A percentile compares a stretch with the other conserved stretches of the same genome.
Evolutionary conservation across 2,329 filamentous ascomycete species (phyloP).

Genomic region (Trichothecium roseum): DNA sequence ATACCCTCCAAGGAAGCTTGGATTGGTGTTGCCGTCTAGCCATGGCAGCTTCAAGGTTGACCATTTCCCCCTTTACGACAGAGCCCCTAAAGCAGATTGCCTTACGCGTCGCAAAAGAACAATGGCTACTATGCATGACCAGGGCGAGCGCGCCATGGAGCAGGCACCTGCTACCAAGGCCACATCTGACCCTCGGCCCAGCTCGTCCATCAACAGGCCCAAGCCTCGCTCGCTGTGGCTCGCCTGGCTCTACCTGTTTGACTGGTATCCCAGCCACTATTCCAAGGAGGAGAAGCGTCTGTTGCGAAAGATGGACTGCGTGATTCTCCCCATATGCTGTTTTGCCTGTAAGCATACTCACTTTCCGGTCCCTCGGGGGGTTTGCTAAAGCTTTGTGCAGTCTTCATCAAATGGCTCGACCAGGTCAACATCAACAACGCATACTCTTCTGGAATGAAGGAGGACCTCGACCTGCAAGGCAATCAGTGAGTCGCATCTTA

Average conservation of each 20-base stretch:
- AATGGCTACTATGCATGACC: too few species aligned
- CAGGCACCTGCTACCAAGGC: too few species aligned
- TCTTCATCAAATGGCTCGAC: conserved; percentile 28
- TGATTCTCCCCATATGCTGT: conserved; percentile 23
- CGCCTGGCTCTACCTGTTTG: conserved; percentile 16
- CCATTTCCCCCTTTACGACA: too few species aligned
- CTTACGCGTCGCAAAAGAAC: too few species aligned
- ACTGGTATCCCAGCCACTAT: conserved; percentile 22
- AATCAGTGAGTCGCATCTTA: conserved; percentile 49
- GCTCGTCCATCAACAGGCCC: conserved; percentile 11
- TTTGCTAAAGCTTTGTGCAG: too few species aligned
- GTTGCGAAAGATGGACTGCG: conserved; percentile 16
- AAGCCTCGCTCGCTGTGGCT: conserved; percentile 12
- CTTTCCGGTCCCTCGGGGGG: too few species aligned
- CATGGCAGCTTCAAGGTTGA: too few species aligned
- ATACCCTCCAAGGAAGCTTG: too few species aligned
- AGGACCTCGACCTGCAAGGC: conserved; percentile 26
- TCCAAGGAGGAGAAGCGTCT: conserved; percentile 15
- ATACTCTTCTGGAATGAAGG: conserved; percentile 35
- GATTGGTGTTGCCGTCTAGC: too few species aligned
- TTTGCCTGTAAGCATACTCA: too few species aligned
- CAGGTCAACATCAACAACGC: conserved; percentile 26
- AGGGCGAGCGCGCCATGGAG: too few species aligned
- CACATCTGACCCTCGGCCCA: conserved; percentile 12
- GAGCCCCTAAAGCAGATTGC: too few species aligned